These are phyloP conservation scores for Talaromyces sp. DNA, from an alignment of 2,329 filamentous ascomycete genomes.

Conservation along the genomic window DNA sequence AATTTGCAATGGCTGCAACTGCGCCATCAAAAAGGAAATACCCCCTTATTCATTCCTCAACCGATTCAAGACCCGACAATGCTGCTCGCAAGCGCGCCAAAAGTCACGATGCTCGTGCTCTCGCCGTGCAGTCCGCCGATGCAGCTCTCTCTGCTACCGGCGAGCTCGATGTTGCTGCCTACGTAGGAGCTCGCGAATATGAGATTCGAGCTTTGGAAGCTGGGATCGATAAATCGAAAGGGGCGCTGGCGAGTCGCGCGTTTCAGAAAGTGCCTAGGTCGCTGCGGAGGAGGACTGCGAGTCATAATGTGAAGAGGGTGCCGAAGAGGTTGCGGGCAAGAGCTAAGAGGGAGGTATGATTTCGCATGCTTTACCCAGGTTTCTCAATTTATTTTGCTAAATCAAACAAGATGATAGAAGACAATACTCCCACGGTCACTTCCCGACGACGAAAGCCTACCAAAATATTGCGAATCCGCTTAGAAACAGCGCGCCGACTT, in stretches of 20 bases:
- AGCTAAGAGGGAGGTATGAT: slow-evolving; percentile 59
- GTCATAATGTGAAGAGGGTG: slow-evolving; percentile 89
- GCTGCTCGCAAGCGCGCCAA: slow-evolving; percentile 44
- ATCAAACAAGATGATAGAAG: slow-evolving; percentile 68
- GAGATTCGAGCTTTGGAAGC: slow-evolving; percentile 83
- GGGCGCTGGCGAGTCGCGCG: slow-evolving; percentile 63
- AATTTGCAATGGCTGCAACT: slow-evolving; percentile 31
- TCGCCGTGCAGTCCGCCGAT: slow-evolving; percentile 45
- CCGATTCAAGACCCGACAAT: slow-evolving; percentile 25
- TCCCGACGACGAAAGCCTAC: slow-evolving; percentile 49
- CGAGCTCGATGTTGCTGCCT: slow-evolving; percentile 79
- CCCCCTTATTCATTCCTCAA: slow-evolving; percentile 15
- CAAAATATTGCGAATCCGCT: slow-evolving; percentile 52
- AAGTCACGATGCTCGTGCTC: slow-evolving; percentile 41
- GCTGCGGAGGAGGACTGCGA: slow-evolving; percentile 81
- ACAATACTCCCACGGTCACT: slow-evolving; percentile 82
- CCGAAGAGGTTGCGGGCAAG: slow-evolving; percentile 70
- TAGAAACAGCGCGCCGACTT: slow-evolving; percentile 72
- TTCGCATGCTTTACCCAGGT: neutral
- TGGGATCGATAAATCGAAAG: slow-evolving; percentile 73
- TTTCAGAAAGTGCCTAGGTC: slow-evolving; percentile 88
- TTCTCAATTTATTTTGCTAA: neutral
- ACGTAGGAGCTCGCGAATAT: slow-evolving; percentile 79
- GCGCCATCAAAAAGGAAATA: slow-evolving; percentile 34
- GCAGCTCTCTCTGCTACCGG: slow-evolving; percentile 59